Conservation (phyloP, 2,329 filamentous ascomycete genomes). For the Ceratocystiopsis minuta region DNA sequence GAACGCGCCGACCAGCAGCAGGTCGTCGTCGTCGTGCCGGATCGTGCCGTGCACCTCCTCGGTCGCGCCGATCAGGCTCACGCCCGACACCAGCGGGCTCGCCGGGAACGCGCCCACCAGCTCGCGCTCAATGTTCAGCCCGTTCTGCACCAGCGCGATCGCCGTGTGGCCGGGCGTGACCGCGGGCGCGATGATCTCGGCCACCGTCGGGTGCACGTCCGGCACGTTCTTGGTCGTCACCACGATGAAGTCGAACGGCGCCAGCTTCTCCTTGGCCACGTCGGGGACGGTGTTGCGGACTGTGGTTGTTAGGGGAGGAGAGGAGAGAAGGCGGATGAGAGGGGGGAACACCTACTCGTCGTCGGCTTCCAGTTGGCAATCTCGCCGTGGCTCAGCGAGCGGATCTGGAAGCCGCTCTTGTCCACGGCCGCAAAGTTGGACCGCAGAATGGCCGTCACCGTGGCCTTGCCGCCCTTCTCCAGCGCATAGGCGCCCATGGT, state of each 20-base stretch:
- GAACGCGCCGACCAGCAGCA: neutral
- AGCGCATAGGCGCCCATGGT: conserved; percentile 6
- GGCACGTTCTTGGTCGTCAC: conserved; percentile 7
- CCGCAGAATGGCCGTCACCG: conserved; percentile 7
- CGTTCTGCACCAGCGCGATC: conserved; percentile 7
- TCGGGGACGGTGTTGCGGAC: conserved; percentile 2
- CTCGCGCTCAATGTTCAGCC: conserved; percentile 7
- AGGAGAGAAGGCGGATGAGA: no score
- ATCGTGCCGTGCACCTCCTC: neutral
- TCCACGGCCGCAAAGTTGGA: conserved; percentile 6
- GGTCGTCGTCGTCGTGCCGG: neutral
- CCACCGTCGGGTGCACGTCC: conserved; percentile 4
- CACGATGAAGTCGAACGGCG: conserved; percentile 6
- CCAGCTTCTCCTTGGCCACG: neutral
- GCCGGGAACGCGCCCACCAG: conserved; percentile 4
- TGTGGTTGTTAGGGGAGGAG: neutral
- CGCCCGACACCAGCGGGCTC: conserved; percentile 5
- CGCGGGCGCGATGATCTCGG: conserved; percentile 6
- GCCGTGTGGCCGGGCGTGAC: conserved; percentile 5
- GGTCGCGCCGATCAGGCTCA: neutral
- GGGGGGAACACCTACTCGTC: neutral
- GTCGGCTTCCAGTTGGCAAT: conserved; percentile 2
- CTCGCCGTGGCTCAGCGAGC: conserved; percentile 5
- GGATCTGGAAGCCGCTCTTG: conserved; percentile 5
- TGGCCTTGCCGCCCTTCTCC: conserved; percentile 4